A percentile compares a stretch with the other conserved stretches of the same genome.
phyloP scores from a whole-genome alignment of 805 yeast species.

The Kurtzmaniella fragi region DNA sequence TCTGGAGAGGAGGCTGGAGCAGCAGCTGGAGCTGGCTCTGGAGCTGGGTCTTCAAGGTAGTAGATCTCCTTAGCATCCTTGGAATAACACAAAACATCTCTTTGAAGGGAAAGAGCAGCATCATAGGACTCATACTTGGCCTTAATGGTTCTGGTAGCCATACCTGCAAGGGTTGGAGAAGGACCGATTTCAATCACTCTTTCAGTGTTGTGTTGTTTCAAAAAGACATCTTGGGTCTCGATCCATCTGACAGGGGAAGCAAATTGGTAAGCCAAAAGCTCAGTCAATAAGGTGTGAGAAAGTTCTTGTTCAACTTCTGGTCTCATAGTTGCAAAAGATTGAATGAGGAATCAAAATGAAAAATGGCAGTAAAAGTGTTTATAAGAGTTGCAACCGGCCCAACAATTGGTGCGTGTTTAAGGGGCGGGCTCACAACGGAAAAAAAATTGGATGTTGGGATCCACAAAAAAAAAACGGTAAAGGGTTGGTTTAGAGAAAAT shows the following conservation, averaged over 20 bases:
- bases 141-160: constrained; percentile 95
- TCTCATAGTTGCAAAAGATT: constrained; percentile 43
- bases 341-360: neutral
- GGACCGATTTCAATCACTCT: constrained; percentile 98
- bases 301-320: constrained; percentile 98
- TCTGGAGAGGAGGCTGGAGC: constrained; percentile 17
- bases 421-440: too few species aligned
- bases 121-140: constrained; percentile 97
- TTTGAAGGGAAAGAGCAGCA: constrained; percentile 88
- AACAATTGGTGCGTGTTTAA: too few species aligned
- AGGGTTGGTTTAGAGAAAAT: too few species aligned
- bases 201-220: constrained; percentile 91
- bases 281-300: constrained; percentile 91
- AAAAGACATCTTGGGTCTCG: constrained; percentile 97
- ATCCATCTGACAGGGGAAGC: constrained; percentile 99
- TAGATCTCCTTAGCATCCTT: constrained; percentile 95
- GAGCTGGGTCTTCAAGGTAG: constrained; percentile 81
- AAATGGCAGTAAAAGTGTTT: neutral
- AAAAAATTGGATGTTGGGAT: too few species aligned
- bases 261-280: constrained; percentile 95
- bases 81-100: constrained; percentile 93
- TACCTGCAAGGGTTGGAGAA: constrained; percentile 96
- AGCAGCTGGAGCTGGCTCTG: constrained; percentile 17
- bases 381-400: too few species aligned
- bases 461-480: too few species aligned